Evolutionary conservation across 1,284 basidiomycete genomes (phyloP).

Genomic region (Fomitopsis palustris): DNA sequence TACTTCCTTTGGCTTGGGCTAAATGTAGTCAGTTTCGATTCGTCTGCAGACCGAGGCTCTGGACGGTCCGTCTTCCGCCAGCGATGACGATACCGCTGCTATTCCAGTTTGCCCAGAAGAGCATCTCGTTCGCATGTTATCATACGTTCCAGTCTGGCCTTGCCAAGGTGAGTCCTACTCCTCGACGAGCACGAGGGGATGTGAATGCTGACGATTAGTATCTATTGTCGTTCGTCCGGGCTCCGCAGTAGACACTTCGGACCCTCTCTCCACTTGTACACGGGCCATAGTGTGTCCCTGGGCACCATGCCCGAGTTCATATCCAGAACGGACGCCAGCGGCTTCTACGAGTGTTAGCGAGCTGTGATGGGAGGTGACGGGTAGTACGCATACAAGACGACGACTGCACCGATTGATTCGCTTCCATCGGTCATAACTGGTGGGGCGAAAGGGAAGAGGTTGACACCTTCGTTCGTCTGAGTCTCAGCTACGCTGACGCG

Average conservation of each 20-base stretch:
- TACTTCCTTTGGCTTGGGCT: neutral
- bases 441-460: too few species aligned
- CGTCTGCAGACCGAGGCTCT: neutral
- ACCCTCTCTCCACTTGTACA: too few species aligned
- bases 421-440: too few species aligned
- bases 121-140: neutral
- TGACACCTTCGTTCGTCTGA: neutral
- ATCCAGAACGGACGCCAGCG: too few species aligned
- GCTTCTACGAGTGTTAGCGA: too few species aligned
- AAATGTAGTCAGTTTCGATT: neutral
- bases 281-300: too few species aligned
- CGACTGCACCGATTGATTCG: too few species aligned
- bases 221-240: neutral
- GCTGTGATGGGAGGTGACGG: too few species aligned
- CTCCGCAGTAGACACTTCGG: too few species aligned
- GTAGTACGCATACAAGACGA: neutral
- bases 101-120: neutral
- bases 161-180: neutral
- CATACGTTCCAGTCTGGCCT: neutral
- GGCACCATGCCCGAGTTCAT: too few species aligned
- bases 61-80: neutral
- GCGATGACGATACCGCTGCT: neutral
- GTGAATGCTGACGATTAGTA: conserved; percentile 1
- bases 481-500: neutral
- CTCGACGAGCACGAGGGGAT: neutral